Conservation (phyloP, 768 basidiomycete genomes). For the Mrakia gelida region DNA sequence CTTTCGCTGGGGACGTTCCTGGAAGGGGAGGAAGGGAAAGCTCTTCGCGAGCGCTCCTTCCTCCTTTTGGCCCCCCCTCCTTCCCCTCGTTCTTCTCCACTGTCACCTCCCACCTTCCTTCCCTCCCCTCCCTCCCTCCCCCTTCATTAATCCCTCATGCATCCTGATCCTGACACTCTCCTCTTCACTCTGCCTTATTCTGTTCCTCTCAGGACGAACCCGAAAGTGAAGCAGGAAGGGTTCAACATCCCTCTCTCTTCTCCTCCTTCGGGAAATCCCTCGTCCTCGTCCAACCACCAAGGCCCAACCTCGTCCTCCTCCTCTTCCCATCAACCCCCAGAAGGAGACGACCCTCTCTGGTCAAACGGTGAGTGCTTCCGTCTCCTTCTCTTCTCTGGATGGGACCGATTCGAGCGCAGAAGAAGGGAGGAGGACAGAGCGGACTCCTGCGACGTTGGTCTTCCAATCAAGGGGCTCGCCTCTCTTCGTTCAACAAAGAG, state of each 20-base stretch:
- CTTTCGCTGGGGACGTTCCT: not conserved
- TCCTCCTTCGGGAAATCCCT: not conserved
- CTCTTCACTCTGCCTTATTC: not conserved
- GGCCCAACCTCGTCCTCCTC: not conserved
- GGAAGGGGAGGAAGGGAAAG: not conserved
- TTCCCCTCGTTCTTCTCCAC: not conserved
- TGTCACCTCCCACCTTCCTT: not conserved
- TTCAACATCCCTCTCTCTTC: slow-evolving; percentile 21
- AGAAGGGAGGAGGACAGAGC: not conserved
- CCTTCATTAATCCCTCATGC: not conserved
- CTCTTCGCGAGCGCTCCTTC: not conserved
- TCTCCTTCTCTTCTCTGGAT: not conserved
- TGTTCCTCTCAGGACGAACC: slow-evolving; percentile 10
- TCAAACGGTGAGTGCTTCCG: not conserved
- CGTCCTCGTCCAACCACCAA: not conserved
- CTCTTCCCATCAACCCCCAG: not conserved
- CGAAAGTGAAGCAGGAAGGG: slow-evolving; percentile 25
- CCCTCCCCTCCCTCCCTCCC: not conserved
- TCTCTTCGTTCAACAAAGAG: too few species aligned
- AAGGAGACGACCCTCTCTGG: not conserved
- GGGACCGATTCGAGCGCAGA: too few species aligned
- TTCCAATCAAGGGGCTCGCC: not conserved
- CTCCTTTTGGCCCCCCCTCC: not conserved
- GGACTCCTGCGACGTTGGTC: not conserved
- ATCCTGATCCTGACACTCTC: not conserved